Evolutionary conservation across 1,284 basidiomycete species (phyloP).

Genomic region (Ganoderma leucocontextum): DNA sequence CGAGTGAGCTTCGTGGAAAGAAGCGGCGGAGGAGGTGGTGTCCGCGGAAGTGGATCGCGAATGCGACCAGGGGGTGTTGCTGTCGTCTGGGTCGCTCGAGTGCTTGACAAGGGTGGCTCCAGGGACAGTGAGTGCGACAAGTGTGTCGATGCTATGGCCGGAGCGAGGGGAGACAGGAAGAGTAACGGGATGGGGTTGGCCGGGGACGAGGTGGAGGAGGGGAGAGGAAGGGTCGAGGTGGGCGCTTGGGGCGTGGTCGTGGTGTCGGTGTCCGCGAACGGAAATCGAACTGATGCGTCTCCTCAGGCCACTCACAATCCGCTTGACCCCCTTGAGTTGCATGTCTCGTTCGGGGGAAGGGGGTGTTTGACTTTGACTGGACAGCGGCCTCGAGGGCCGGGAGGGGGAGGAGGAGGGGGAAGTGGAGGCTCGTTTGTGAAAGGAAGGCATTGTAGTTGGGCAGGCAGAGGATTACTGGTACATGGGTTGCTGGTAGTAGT

Average conservation of each 20-base stretch:
- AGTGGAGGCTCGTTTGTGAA: conserved; percentile 17
- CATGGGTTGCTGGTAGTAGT: neutral
- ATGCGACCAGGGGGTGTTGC: conserved; percentile 15
- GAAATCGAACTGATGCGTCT: conserved; percentile 32
- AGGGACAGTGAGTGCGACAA: conserved; percentile 14
- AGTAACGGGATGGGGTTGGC: conserved; percentile 22
- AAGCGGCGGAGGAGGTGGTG: conserved; percentile 9
- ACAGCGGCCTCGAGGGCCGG: conserved; percentile 2
- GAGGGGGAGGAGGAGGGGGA: conserved; percentile 18
- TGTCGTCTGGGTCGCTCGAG: conserved; percentile 21
- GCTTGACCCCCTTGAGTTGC: conserved; percentile 30
- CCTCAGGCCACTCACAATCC: conserved; percentile 31
- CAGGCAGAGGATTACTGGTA: conserved; percentile 9
- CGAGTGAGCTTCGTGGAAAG: conserved; percentile 10
- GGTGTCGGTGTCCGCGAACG: conserved; percentile 25
- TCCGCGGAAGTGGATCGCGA: conserved; percentile 1
- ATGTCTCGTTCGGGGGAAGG: conserved; percentile 6
- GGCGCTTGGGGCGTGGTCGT: conserved; percentile 9
- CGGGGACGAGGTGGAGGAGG: conserved; percentile 19
- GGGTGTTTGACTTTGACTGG: neutral
- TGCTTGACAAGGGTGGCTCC: conserved; percentile 26
- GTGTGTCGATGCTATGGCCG: conserved; percentile 20
- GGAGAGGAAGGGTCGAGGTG: conserved; percentile 10
- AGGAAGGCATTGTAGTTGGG: conserved; percentile 18
- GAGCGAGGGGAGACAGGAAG: conserved; percentile 20